phyloP scores from a whole-genome alignment of 2,329 filamentous ascomycete genomes.

The Colletotrichum graminicola region DNA sequence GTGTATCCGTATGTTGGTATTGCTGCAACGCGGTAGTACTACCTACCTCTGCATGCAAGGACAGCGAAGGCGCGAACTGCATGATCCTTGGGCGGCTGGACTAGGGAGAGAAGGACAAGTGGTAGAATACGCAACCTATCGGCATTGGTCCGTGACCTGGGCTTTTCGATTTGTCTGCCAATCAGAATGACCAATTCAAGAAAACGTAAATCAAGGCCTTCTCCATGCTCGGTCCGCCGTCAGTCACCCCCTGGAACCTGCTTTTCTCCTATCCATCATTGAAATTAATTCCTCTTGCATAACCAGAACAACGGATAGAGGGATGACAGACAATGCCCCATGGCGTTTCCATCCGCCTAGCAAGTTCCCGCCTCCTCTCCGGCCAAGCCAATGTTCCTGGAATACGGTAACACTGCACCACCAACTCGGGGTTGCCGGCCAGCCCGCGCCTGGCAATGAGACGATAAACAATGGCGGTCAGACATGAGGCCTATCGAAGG shows the following conservation, averaged over 20 bases:
- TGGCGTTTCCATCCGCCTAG: too few relatives aligned
- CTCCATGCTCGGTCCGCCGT: background rate
- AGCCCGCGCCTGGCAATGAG: slow-evolving; percentile 5
- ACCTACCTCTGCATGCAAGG: background rate
- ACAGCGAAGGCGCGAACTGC: slow-evolving; percentile 1
- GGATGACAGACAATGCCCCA: too few relatives aligned
- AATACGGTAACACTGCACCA: background rate
- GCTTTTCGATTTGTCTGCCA: background rate
- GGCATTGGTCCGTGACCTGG: background rate
- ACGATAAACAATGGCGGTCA: slow-evolving; percentile 21
- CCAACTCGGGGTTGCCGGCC: background rate
- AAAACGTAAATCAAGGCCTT: background rate
- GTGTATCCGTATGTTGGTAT: too few relatives aligned
- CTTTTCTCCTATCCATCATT: background rate
- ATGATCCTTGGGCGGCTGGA: background rate
- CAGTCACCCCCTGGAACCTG: background rate
- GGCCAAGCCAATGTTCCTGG: background rate
- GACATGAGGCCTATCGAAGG: background rate
- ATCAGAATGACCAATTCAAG: slow-evolving; percentile 9
- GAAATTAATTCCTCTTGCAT: slow-evolving; percentile 19
- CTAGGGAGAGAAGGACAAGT: background rate
- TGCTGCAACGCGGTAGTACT: background rate
- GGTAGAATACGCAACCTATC: background rate
- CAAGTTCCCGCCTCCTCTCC: background rate
- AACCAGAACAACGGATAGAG: too few relatives aligned